Evolutionary conservation across 176 grass and related monocot genomes (phyloP), one percentile per base, ranked within the genome.

Genomic region (Oryza nivara): DNA sequence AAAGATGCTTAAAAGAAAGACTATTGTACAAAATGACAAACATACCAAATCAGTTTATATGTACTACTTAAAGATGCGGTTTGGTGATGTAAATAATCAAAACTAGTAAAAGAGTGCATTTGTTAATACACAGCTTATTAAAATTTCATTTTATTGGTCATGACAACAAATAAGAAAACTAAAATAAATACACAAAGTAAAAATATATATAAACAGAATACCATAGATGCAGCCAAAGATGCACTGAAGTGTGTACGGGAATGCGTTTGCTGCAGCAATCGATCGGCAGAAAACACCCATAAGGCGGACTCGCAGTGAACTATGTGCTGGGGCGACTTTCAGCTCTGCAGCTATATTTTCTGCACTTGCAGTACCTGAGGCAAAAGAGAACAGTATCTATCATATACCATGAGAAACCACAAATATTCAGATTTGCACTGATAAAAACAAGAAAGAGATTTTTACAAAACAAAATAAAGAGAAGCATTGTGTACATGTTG

Each of bases 181-280:
- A 47, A 36, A 74, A 13, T 9, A 65, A 44, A 35, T 68, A 60
- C 17, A 41, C 35, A 73, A 74, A 65, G 13, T 28, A 41, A 20
- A 49, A 44, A 30, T 36, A 25, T 48, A 63, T 56, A 45, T 3
- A 83, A 85, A 48, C 77, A 54, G 25, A 72, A 28, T 90, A 97
- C 95, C 95, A 70, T 92, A 95, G 73, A 97, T 95, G 88, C 92
- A 97, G 36, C 86, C 84, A 75, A 97, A 97, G 80, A 97, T 93
- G 82, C 95, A 93, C 77, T 94, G 92, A 72, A 97, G 87, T 73
- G 95, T 92, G 84, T 90, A 89, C 32, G 95, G 95, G 85, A 97
- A 97, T 84, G 87, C 47, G 68, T 97, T 97, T 46, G 92, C 95
- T 81, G 95, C 92, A 91, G 95, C 88, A 70, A 94, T 82, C 79